These are phyloP conservation scores for Dendrocalamus sinicus DNA, from an alignment of 176 grass and related monocot species.

Conservation along the genomic window DNA sequence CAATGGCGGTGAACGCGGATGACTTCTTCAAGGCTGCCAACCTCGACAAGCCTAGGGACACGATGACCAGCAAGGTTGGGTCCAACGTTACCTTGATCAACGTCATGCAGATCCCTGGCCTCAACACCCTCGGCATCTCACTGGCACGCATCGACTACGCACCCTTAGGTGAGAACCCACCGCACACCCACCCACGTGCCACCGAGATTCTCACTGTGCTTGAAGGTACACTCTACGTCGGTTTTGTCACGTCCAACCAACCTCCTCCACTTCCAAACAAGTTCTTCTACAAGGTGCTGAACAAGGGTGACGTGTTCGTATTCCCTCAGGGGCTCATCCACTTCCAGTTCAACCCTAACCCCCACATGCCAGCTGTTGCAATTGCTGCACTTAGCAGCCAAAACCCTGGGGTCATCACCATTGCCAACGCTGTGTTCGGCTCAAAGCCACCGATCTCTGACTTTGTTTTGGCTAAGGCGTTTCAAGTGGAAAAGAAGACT, in stretches of 20 bases:
- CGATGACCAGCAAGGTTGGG: not conserved
- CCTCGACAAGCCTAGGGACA: not conserved
- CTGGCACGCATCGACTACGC: not conserved
- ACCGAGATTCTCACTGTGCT: conserved; percentile 35
- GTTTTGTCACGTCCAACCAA: conserved; percentile 32
- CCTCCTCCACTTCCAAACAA: too few species aligned
- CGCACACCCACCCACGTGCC: conserved; percentile 27
- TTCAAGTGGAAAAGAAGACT: too few species aligned
- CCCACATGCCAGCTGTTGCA: too few species aligned
- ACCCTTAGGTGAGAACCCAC: conserved; percentile 11
- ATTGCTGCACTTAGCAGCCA: too few species aligned
- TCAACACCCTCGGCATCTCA: not conserved
- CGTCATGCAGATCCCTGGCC: not conserved
- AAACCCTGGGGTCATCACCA: too few species aligned
- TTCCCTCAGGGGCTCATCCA: conserved; percentile 18
- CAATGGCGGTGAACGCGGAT: not conserved
- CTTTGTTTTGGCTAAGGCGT: too few species aligned
- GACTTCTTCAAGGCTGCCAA: not conserved
- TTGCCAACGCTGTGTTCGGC: too few species aligned
- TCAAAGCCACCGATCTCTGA: too few species aligned
- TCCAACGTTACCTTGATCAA: not conserved
- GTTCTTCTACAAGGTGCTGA: not conserved
- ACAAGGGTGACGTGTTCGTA: conserved; percentile 34
- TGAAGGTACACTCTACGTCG: conserved; percentile 21
- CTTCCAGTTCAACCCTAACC: conserved; percentile 23